These are phyloP conservation scores for Aureobasidium sp. DNA, from an alignment of 2,329 filamentous ascomycete genomes.

Conservation along the genomic window DNA sequence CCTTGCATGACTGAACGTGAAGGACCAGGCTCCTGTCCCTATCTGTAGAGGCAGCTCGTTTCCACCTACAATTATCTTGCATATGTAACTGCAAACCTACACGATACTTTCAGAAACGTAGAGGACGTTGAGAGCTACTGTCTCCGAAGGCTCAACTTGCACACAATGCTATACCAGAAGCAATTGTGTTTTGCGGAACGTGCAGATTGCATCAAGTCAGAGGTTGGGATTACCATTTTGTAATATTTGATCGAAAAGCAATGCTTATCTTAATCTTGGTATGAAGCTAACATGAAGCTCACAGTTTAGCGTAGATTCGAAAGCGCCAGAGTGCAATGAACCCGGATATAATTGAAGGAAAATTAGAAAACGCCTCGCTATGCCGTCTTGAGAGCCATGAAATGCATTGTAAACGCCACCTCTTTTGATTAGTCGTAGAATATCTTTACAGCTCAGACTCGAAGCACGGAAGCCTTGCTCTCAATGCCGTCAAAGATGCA, in stretches of 20 bases:
- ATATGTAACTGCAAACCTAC: not conserved
- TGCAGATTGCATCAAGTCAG: not conserved
- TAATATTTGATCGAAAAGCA: not conserved
- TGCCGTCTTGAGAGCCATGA: slow-evolving; percentile 3
- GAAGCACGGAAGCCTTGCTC: slow-evolving; percentile 48
- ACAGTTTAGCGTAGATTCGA: not conserved
- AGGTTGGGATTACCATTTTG: not conserved
- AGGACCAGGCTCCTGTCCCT: not conserved
- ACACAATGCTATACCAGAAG: no score
- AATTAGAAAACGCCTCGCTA: slow-evolving; percentile 6
- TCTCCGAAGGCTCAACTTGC: not conserved
- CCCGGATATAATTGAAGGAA: not conserved
- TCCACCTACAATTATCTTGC: not conserved
- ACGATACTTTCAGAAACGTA: not conserved
- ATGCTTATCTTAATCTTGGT: not conserved
- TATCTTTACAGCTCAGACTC: not conserved
- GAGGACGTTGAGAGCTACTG: not conserved
- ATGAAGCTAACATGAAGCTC: not conserved
- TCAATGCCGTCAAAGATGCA: slow-evolving; percentile 56
- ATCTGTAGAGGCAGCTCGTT: not conserved
- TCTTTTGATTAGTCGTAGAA: not conserved
- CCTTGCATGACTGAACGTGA: no score
- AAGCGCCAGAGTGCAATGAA: not conserved
- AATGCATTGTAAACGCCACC: not conserved
- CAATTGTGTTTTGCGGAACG: no score